Evolutionary conservation across 257 asterid genomes (phyloP), one percentile per base, ranked within the genome.

Genomic region (Ehretia macrophylla): DNA sequence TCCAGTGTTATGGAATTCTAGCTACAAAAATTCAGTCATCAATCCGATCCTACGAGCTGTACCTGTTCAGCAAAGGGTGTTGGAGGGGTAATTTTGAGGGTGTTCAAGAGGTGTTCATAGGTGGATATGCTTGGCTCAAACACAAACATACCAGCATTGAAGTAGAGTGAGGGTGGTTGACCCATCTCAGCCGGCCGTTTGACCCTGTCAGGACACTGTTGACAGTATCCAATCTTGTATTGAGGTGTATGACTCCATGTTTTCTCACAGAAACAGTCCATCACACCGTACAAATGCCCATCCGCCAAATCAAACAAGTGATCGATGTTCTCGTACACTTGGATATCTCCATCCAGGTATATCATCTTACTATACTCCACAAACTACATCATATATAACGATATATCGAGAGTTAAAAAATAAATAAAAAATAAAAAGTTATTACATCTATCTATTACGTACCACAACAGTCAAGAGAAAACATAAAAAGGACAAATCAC

Each of bases 31-130:
- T 1, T 42, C 14, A 17, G 16, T 11, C 10, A 54, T n/a, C 12
- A 47, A 17, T n/a, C n/a, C n/a, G n/a, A n/a, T n/a, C n/a, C n/a
- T n/a, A n/a, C n/a, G n/a, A n/a, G 11, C 5, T 8, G 0, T 69
- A 80, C 86, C 83, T 77, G 84, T 63, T 81, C 87, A 47, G 87
- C 84, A 55, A 75, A 81, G n/a, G n/a, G n/a, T 23, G 84, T 68
- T 60, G 84, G 78, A 32, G 84, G 70, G 55, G n/a, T n/a, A n/a
- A n/a, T n/a, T n/a, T n/a, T n/a, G n/a, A n/a, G n/a, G n/a, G n/a
- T n/a, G n/a, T n/a, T n/a, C n/a, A n/a, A n/a, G n/a, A n/a, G n/a
- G n/a, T n/a, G n/a, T n/a, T n/a, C n/a, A n/a, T n/a, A n/a, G n/a
- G n/a, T n/a, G n/a, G n/a, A n/a, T n/a, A n/a, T 82, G 68, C 63